These are phyloP conservation scores for Inonotus obliquus DNA, from an alignment of 1,284 basidiomycete genomes.

Conservation along the genomic window DNA sequence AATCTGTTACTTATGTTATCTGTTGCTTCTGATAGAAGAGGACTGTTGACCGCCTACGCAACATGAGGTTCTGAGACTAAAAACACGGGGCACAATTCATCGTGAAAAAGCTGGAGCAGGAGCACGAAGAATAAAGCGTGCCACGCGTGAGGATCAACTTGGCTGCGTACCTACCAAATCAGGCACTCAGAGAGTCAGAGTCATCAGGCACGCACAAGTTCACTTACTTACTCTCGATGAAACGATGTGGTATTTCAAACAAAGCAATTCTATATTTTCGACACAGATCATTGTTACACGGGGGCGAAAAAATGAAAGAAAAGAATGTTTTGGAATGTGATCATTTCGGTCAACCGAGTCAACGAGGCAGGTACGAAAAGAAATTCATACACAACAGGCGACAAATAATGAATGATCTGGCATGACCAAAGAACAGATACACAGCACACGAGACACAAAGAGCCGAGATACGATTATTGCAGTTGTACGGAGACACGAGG, in stretches of 20 bases:
- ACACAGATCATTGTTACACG: not conserved
- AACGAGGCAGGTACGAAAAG: not conserved
- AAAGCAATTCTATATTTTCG: not conserved
- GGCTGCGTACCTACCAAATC: too few relatives aligned
- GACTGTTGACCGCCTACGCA: too few relatives aligned
- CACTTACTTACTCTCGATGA: too few relatives aligned
- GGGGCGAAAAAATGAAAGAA: not conserved
- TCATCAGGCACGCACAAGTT: too few relatives aligned
- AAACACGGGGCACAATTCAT: too few relatives aligned
- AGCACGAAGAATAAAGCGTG: too few relatives aligned
- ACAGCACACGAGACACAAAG: not conserved
- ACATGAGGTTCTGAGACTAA: too few relatives aligned
- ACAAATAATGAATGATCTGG: not conserved
- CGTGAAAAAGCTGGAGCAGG: too few relatives aligned
- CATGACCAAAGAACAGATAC: not conserved
- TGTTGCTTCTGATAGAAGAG: too few relatives aligned
- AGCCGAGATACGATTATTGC: not conserved
- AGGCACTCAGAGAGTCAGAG: too few relatives aligned
- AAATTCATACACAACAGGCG: not conserved
- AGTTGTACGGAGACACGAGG: slow-evolving; percentile 72
- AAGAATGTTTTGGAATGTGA: not conserved
- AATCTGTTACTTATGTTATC: not conserved
- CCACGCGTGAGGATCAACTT: too few relatives aligned
- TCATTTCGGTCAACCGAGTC: not conserved
- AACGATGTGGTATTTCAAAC: too few relatives aligned